A percentile compares a stretch with the other conserved stretches of the same genome.
Evolutionary conservation across 176 grass and related monocot genomes (phyloP).

Genomic region (Rhynchospora tenuis): DNA sequence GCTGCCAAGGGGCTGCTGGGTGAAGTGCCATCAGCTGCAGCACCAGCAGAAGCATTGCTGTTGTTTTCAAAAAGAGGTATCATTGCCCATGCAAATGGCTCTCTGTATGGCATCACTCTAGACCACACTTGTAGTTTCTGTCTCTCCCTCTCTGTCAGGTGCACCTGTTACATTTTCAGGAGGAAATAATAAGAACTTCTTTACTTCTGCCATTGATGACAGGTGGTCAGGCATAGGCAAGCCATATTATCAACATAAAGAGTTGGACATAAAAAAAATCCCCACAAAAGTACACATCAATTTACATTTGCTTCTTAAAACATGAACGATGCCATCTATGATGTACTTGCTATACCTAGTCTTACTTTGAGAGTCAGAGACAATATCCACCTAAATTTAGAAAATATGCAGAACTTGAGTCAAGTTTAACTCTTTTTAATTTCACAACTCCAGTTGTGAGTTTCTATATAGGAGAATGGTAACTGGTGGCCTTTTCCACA

Average conservation of each 20-base stretch:
- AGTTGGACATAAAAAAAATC: not conserved
- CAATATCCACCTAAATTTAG: not conserved
- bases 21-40: conserved; percentile 49
- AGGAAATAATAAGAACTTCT: conserved; percentile 15
- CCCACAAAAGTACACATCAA: not conserved
- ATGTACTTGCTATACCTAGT: not conserved
- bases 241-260: not conserved
- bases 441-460: not conserved
- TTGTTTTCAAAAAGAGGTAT: conserved; percentile 89
- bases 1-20: conserved; percentile 79
- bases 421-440: not conserved
- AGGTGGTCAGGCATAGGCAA: not conserved
- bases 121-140: conserved; percentile 99
- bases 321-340: not conserved
- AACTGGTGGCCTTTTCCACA: not conserved
- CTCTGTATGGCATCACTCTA: conserved; percentile 78
- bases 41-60: conserved; percentile 33
- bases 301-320: not conserved
- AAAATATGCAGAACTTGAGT: not conserved
- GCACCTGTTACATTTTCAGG: conserved; percentile 53
- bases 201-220: not conserved
- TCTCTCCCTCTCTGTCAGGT: conserved; percentile 90
- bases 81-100: conserved; percentile 93
- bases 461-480: not conserved
- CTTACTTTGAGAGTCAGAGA: not conserved